A percentile compares a stretch with the other conserved stretches of the same genome.
phyloP scores from a whole-genome alignment of 208 protist species.

The Leptomonas seymouri region DNA sequence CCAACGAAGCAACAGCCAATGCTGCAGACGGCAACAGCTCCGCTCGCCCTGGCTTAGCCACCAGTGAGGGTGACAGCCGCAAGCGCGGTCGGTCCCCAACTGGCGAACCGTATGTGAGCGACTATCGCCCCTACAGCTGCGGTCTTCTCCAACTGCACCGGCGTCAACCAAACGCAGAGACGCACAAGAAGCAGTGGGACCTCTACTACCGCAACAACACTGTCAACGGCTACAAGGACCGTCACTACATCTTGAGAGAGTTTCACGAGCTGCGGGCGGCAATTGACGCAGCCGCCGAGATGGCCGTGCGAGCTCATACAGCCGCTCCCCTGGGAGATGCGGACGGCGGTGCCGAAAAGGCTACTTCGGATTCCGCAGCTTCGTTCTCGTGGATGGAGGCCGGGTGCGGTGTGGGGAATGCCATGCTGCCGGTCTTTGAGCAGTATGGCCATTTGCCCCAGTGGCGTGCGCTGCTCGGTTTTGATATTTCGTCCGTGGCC shows the following conservation, averaged over 20 bases:
- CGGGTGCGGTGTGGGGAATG: slow-evolving; percentile 96
- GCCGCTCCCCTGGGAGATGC: not conserved
- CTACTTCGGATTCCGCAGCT: not conserved
- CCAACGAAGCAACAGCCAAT: not conserved
- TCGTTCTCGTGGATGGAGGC: slow-evolving; percentile 86
- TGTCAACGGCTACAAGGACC: slow-evolving; percentile 88
- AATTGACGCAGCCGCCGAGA: slow-evolving; percentile 34
- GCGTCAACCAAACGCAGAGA: slow-evolving; percentile 13
- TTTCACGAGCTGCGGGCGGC: slow-evolving; percentile 74
- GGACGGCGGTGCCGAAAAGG: slow-evolving; percentile 3
- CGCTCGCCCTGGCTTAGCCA: not conserved
- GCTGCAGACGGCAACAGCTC: not conserved
- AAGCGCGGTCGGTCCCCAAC: slow-evolving; percentile 45
- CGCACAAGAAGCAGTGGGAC: slow-evolving; percentile 79
- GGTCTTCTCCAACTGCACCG: slow-evolving; percentile 40
- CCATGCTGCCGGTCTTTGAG: slow-evolving; percentile 88
- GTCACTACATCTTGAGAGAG: slow-evolving; percentile 90
- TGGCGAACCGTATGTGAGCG: slow-evolving; percentile 64
- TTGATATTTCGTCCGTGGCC: slow-evolving; percentile 92
- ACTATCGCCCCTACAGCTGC: slow-evolving; percentile 83
- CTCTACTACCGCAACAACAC: slow-evolving; percentile 92
- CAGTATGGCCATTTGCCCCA: slow-evolving; percentile 69
- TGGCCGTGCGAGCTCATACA: not conserved
- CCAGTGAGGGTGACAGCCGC: not conserved
- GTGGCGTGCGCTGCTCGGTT: slow-evolving; percentile 72